Evolutionary conservation across 768 basidiomycete species (phyloP).

Genomic region (Collybiopsis luxurians): DNA sequence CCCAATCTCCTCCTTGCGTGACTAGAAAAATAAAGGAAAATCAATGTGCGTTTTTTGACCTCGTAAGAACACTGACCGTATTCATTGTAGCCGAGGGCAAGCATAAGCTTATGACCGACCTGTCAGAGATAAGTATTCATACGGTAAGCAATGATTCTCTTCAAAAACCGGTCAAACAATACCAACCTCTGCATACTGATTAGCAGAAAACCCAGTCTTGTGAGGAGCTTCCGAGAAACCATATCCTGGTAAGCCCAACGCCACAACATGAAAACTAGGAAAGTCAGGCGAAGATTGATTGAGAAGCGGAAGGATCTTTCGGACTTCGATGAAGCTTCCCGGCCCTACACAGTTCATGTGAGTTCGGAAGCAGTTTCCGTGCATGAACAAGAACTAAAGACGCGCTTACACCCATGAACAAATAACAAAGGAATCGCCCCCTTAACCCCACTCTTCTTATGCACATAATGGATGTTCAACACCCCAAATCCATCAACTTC

Average conservation of each 20-base stretch:
- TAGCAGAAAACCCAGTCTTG: constrained; percentile 34
- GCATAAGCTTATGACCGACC: constrained; percentile 35
- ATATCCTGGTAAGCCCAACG: constrained; percentile 41
- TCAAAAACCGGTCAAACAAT: not conserved
- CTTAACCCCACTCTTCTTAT: constrained; percentile 24
- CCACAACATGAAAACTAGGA: constrained; percentile 50
- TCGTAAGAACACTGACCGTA: constrained; percentile 24
- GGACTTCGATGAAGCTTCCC: constrained; percentile 39
- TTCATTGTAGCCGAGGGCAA: constrained; percentile 30
- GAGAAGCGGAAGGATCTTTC: constrained; percentile 41
- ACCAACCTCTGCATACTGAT: constrained; percentile 38
- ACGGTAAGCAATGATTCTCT: no score
- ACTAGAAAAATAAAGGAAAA: not conserved
- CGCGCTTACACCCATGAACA: constrained; percentile 34
- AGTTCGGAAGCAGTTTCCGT: not conserved
- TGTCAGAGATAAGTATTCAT: constrained; percentile 3
- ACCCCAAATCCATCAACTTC: constrained; percentile 26
- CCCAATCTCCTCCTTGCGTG: not conserved
- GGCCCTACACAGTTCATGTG: constrained; percentile 32
- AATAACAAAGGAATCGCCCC: constrained; percentile 14
- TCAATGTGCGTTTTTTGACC: not conserved
- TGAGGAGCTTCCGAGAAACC: constrained; percentile 43
- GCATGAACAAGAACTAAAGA: not conserved
- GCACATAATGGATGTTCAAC: constrained; percentile 33
- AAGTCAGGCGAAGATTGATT: constrained; percentile 25